phyloP scores from a whole-genome alignment of 257 asterid genomes.

The Solanum ossicruentum region DNA sequence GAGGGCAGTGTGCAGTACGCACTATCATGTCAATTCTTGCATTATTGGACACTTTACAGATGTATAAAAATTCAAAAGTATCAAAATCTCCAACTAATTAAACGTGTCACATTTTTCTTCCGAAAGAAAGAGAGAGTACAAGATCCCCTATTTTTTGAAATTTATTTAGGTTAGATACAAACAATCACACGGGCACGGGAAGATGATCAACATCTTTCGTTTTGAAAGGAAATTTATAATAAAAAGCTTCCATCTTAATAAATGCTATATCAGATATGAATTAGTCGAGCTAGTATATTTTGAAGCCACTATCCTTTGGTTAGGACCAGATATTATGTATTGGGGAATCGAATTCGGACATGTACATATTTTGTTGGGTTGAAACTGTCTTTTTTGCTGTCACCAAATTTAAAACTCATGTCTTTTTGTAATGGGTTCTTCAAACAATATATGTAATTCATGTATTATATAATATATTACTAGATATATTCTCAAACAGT shows the following conservation, averaged over 20 bases:
- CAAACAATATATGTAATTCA: not conserved
- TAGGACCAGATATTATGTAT: not conserved
- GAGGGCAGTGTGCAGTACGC: not conserved
- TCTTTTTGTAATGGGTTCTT: not conserved
- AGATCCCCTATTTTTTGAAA: not conserved
- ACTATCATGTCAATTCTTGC: not conserved
- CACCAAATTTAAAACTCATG: not conserved
- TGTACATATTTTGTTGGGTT: not conserved
- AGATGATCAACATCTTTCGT: not conserved
- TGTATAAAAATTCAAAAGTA: not conserved
- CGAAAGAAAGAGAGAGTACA: not conserved
- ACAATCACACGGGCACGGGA: no score
- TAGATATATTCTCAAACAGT: not conserved
- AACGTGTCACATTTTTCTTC: not conserved
- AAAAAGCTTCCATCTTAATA: not conserved
- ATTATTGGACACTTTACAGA: not conserved
- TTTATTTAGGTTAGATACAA: not conserved
- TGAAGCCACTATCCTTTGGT: not conserved
- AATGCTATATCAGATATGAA: not conserved
- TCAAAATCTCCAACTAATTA: not conserved
- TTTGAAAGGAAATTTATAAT: not conserved
- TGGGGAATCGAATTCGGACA: not conserved
- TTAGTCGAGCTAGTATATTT: not conserved
- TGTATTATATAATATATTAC: not conserved
- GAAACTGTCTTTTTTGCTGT: not conserved